These are phyloP conservation scores for Saccharomyces hybrid DNA, from an alignment of 1,139 yeast species.

Conservation along the genomic window DNA sequence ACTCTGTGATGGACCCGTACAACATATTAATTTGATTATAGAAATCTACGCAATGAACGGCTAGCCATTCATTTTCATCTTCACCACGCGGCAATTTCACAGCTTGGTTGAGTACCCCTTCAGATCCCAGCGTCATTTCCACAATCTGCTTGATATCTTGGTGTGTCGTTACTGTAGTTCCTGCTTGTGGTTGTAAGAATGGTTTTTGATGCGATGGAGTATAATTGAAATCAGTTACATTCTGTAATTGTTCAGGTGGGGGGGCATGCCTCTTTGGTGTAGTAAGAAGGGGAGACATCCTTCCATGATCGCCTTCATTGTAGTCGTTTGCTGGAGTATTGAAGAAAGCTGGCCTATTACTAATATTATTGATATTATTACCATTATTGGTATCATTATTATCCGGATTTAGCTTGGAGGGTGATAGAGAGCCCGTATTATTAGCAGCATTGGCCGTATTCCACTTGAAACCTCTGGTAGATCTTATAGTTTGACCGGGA, in stretches of 20 bases:
- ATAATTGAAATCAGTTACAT: conserved; percentile 32
- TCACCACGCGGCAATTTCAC: conserved; percentile 92
- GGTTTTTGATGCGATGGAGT: conserved; percentile 34
- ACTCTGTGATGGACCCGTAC: conserved; percentile 92
- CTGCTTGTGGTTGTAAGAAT: conserved; percentile 26
- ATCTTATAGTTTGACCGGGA: conserved; percentile 33
- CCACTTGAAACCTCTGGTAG: conserved; percentile 34
- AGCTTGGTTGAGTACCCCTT: conserved; percentile 83
- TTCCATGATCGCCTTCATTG: neutral
- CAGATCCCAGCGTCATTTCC: conserved; percentile 91
- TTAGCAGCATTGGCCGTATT: conserved; percentile 18
- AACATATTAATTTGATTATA: conserved; percentile 95
- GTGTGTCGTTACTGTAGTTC: conserved; percentile 46
- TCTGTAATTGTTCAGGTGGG: conserved; percentile 8
- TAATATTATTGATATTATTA: neutral
- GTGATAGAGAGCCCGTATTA: conserved; percentile 3
- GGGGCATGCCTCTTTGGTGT: conserved; percentile 10
- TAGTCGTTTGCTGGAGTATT: neutral
- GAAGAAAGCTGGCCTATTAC: neutral
- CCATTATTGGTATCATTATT: conserved; percentile 2
- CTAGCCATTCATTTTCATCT: conserved; percentile 90
- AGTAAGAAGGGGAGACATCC: neutral
- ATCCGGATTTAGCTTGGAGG: conserved; percentile 3
- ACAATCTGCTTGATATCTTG: conserved; percentile 75
- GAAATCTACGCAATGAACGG: conserved; percentile 85